These are phyloP conservation scores for Psidium guajava DNA, from an alignment of 345 rosid genomes.

Conservation along the genomic window DNA sequence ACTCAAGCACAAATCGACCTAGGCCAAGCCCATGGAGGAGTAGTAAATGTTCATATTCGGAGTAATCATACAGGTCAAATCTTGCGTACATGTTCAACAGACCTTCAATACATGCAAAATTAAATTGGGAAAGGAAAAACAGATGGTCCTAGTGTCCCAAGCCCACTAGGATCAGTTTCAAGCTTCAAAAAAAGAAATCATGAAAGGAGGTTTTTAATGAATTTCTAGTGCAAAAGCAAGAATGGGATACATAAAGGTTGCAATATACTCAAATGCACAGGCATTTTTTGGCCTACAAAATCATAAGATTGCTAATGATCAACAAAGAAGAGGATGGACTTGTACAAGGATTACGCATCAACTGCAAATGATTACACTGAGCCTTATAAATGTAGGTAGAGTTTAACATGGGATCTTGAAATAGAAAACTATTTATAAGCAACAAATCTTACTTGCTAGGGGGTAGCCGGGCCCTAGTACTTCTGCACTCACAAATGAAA, in stretches of 20 bases:
- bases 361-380: background rate
- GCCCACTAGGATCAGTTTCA: background rate
- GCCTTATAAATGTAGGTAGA: background rate
- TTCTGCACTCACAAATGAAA: conserved; percentile 81
- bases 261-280: background rate
- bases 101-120: background rate
- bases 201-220: background rate
- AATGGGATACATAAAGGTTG: background rate
- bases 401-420: background rate
- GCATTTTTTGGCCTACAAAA: background rate
- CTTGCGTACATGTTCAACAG: background rate
- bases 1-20: background rate
- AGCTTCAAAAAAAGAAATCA: background rate
- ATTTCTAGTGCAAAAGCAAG: background rate
- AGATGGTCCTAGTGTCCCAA: background rate
- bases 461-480: conserved; percentile 76
- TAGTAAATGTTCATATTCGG: background rate
- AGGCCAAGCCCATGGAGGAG: background rate
- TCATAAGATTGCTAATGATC: background rate
- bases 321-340: background rate
- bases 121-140: background rate
- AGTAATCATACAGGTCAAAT: background rate
- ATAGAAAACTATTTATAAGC: background rate
- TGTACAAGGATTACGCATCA: background rate
- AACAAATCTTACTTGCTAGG: conserved; percentile 73